Base-by-base conservation (phyloP, 2,329 filamentous ascomycete genomes). In the Podosphaera leucotricha region DNA sequence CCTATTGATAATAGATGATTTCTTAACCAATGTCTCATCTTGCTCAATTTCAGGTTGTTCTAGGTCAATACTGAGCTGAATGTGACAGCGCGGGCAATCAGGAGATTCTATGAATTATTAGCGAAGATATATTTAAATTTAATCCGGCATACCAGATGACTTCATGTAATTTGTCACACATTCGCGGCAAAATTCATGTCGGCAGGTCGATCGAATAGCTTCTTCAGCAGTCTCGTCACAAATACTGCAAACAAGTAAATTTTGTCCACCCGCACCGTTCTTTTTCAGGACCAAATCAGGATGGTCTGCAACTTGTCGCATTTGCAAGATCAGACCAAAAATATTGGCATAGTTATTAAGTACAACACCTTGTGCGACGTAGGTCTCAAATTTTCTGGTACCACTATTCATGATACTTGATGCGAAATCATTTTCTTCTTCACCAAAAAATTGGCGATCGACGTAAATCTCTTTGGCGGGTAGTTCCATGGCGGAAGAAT, bases 271-370 rank as follows among this genome's bases (percentile, higher is more conserved):
- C 52, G 85, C 76, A 2, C 71, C 72, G 49, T 87, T 74, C 63
- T 90, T 94, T 64, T 87, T 92, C 48, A 95, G 63, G 41, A 98
- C 80, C 30, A 98, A 63, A 62, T 98, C 90, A 0, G 90, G 90
- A 57, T 98, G 90, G 52, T 98, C 90, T 6, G 90, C 85, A 21
- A 94, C 83, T 63, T 98, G 90, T 45, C 90, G 80, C 87, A 98
- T 95, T 61, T 93, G 86, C 84, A 95, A 95, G 57, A 98, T 94
- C 45, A 98, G 70, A 57, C 86, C 87, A 55, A 98, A 98, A 51
- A 98, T 95, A 59, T 98, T 98, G 64, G 90, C 90, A 53, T 95
- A 95, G 58, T 94, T 93, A 66, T 95, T 85, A 48, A 98, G 71
- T 61, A 98, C 75, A 18, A 95, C 87, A 64, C 85, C 86, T 50